Conservation (phyloP, 2,329 filamentous ascomycete genomes). For the Knoxdaviesia capensis region DNA sequence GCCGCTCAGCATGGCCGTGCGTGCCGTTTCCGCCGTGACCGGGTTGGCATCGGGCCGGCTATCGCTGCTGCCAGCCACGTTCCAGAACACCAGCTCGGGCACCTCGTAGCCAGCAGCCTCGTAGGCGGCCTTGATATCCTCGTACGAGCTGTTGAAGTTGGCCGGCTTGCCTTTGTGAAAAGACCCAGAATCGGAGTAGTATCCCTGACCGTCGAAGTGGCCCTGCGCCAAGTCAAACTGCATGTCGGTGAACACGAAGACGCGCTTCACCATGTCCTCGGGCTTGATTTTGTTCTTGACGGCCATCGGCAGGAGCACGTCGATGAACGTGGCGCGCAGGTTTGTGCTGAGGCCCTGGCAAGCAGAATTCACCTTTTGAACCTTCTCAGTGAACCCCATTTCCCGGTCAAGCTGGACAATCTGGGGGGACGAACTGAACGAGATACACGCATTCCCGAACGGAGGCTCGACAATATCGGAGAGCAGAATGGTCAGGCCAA, state of each 20-base stretch:
- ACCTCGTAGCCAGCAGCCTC: constrained; percentile 31
- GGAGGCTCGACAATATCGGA: constrained; percentile 30
- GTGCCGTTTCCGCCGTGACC: constrained; percentile 20
- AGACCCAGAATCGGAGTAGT: too few species aligned
- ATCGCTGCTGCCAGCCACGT: constrained; percentile 20
- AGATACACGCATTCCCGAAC: constrained; percentile 33
- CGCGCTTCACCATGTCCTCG: constrained; percentile 38
- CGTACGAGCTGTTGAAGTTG: constrained; percentile 24
- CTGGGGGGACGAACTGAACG: constrained; percentile 22
- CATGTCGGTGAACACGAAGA: constrained; percentile 43
- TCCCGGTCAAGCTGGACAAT: constrained; percentile 20
- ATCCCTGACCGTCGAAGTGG: too few species aligned
- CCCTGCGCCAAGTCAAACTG: constrained; percentile 25
- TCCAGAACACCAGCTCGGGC: constrained; percentile 41
- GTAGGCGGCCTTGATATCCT: constrained; percentile 25
- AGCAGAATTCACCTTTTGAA: constrained; percentile 10
- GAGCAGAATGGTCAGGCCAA: constrained; percentile 34
- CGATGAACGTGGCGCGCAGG: constrained; percentile 31
- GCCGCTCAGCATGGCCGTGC: constrained; percentile 29
- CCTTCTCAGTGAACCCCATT: constrained; percentile 20
- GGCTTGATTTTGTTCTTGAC: constrained; percentile 24
- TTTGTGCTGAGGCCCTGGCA: constrained; percentile 26
- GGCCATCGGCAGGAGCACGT: constrained; percentile 33
- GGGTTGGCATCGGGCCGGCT: constrained; percentile 21
- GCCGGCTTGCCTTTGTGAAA: background rate